phyloP scores from a whole-genome alignment of 306 rosid species.

The Benincasa hispida region DNA sequence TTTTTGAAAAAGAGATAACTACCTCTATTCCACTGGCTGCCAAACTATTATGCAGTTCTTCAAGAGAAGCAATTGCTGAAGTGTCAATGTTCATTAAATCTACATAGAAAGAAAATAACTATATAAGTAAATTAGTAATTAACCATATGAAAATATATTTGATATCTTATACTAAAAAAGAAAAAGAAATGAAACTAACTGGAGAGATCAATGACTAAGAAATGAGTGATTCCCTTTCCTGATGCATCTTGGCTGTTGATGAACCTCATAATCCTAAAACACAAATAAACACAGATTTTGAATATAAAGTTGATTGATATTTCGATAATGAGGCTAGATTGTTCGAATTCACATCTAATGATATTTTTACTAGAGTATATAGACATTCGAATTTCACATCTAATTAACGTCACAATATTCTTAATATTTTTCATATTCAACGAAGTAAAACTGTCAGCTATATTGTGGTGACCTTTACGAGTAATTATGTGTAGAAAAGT shows the following conservation, averaged over 20 bases:
- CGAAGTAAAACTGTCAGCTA: no score
- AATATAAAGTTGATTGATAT: no score
- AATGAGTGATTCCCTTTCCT: slow-evolving; percentile 24
- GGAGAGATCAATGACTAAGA: slow-evolving; percentile 53
- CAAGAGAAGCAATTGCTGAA: slow-evolving; percentile 53
- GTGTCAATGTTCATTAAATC: slow-evolving; percentile 72
- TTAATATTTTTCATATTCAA: no score
- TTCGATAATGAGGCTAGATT: no score
- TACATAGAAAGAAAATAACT: neutral
- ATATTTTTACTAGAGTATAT: no score
- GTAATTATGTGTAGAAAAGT: no score
- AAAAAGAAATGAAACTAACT: slow-evolving; percentile 12
- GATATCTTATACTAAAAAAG: neutral
- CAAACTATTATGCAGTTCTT: slow-evolving; percentile 46
- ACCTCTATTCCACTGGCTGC: slow-evolving; percentile 46
- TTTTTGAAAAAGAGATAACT: neutral
- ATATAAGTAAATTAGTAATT: no score
- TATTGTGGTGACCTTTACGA: no score
- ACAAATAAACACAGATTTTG: neutral
- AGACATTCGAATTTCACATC: no score
- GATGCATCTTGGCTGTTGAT: slow-evolving; percentile 23
- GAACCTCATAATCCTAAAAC: slow-evolving; percentile 42
- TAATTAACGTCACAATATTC: no score
- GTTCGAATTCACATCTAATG: no score
- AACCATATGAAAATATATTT: neutral